Conservation (phyloP, 2,329 filamentous ascomycete genomes). For the Anisogramma anomala region DNA sequence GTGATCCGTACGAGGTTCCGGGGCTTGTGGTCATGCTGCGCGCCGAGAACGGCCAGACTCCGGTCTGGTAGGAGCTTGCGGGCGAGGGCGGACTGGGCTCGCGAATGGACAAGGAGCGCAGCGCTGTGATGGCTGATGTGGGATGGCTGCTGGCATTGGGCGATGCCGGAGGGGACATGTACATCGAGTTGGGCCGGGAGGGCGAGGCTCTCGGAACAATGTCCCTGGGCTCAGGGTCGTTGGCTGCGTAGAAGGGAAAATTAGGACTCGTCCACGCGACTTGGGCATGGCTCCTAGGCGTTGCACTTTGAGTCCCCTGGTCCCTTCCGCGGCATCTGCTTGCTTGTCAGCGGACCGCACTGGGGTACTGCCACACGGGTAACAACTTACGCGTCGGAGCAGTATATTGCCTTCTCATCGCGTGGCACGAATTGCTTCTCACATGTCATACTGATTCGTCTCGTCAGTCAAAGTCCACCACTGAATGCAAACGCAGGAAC, state of each 20-base stretch:
- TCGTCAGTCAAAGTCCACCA: constrained; percentile 19
- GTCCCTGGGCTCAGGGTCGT: constrained; percentile 43
- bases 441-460: constrained; percentile 46
- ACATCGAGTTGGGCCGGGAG: constrained; percentile 44
- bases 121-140: constrained; percentile 42
- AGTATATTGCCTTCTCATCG: constrained; percentile 48
- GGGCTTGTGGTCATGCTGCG: constrained; percentile 41
- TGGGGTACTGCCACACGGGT: constrained; percentile 2
- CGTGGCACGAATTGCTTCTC: constrained; percentile 53
- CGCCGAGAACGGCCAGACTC: constrained; percentile 41
- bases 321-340: constrained; percentile 44
- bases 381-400: constrained; percentile 47
- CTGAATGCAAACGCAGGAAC: constrained; percentile 20
- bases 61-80: constrained; percentile 27
- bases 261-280: constrained; percentile 18
- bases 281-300: constrained; percentile 14
- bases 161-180: constrained; percentile 43
- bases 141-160: constrained; percentile 32
- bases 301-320: constrained; percentile 25
- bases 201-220: constrained; percentile 54
- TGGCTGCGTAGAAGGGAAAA: constrained; percentile 34
- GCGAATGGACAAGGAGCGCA: constrained; percentile 42
- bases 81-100: constrained; percentile 46
- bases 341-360: constrained; percentile 14
- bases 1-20: constrained; percentile 37